Conservation (phyloP, 2,329 filamentous ascomycete genomes). For the Alternaria sp. region DNA sequence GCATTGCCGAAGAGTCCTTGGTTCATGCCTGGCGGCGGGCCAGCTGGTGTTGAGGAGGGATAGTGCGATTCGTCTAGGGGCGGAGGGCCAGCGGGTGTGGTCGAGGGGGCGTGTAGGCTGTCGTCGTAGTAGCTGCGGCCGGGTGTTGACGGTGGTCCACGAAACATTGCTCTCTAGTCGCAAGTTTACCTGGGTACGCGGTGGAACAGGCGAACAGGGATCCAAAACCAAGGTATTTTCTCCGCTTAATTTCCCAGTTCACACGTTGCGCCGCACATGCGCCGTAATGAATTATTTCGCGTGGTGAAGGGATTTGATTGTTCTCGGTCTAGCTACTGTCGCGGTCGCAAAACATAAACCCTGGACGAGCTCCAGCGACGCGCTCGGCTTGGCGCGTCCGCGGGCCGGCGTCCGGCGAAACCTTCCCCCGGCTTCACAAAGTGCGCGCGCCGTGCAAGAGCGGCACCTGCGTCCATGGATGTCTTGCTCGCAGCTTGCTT, state of each 20-base stretch:
- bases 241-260: background rate
- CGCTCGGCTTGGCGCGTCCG: constrained; percentile 21
- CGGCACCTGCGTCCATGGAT: background rate
- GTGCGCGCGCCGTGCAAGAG: background rate
- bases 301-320: background rate
- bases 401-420: background rate
- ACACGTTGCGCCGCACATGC: background rate
- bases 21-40: constrained; percentile 55
- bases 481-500: background rate
- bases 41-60: constrained; percentile 63
- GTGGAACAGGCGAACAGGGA: constrained; percentile 2
- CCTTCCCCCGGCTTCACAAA: background rate
- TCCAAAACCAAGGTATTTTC: constrained; percentile 9
- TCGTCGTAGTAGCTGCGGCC: constrained; percentile 33
- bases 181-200: background rate
- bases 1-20: constrained; percentile 59
- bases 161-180: constrained; percentile 38
- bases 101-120: constrained; percentile 54
- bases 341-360: constrained; percentile 25
- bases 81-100: constrained; percentile 64
- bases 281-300: background rate
- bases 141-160: constrained; percentile 47
- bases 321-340: constrained; percentile 6
- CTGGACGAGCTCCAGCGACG: constrained; percentile 23
- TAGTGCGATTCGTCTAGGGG: constrained; percentile 51